A percentile compares a stretch with the other conserved stretches of the same genome.
Evolutionary conservation across 495 filamentous ascomycete genomes (phyloP).

Genomic region (Podospora fimiseda): DNA sequence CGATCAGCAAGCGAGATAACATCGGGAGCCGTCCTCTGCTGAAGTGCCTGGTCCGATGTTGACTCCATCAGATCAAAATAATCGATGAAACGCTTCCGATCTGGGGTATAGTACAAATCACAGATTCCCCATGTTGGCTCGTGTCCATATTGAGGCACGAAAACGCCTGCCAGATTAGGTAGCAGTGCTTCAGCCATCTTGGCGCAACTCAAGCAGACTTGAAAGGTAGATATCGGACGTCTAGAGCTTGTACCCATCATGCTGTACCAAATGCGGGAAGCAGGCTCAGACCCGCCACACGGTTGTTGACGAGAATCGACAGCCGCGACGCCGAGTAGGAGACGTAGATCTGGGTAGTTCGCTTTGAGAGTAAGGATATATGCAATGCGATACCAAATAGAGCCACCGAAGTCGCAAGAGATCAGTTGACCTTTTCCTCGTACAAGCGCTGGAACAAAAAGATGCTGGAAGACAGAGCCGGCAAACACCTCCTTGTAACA

Average conservation of each 20-base stretch:
- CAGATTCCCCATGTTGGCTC: slow-evolving; percentile 33
- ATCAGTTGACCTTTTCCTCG: slow-evolving; percentile 31
- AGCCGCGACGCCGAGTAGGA: slow-evolving; percentile 35
- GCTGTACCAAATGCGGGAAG: slow-evolving; percentile 37
- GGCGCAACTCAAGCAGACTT: slow-evolving; percentile 36
- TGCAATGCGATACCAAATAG: slow-evolving; percentile 42
- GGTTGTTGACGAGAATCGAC: slow-evolving; percentile 28
- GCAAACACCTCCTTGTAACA: slow-evolving; percentile 37
- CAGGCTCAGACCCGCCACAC: slow-evolving; percentile 28
- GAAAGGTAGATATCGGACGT: slow-evolving; percentile 29
- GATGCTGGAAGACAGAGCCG: slow-evolving; percentile 31
- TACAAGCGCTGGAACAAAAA: slow-evolving; percentile 31
- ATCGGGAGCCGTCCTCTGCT: slow-evolving; percentile 26
- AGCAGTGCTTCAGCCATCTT: slow-evolving; percentile 36
- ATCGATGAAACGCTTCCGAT: slow-evolving; percentile 36
- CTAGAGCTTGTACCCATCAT: slow-evolving; percentile 32
- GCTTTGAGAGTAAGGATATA: slow-evolving; percentile 39
- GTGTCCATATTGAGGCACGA: slow-evolving; percentile 31
- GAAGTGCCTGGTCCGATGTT: slow-evolving; percentile 33
- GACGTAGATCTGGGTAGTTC: slow-evolving; percentile 29
- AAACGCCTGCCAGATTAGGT: slow-evolving; percentile 36
- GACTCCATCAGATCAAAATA: slow-evolving; percentile 39
- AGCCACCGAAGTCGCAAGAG: slow-evolving; percentile 40
- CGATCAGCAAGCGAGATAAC: slow-evolving; percentile 31
- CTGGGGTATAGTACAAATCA: slow-evolving; percentile 30